Base-by-base conservation (phyloP, 2,329 filamentous ascomycete genomes). In the Ophiostoma novo-ulmi region DNA sequence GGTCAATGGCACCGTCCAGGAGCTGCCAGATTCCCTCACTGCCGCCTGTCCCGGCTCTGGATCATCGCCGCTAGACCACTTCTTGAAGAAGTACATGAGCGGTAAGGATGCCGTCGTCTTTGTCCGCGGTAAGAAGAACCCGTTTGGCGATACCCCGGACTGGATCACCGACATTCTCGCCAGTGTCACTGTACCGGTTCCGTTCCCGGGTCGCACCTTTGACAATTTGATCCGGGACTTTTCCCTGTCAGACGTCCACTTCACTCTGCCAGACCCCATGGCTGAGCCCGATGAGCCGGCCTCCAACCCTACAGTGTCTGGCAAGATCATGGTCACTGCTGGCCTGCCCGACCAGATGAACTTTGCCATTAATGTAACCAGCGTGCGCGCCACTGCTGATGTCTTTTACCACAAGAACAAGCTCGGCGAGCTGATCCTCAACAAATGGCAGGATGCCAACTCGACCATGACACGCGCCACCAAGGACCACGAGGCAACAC, bases 211-310 rank as follows among this genome's bases (percentile, higher is more conserved):
- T 5, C 88, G 89, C 71, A 89, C 89, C 0, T 89, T 97, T 75
- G 93, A 93, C 74, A 89, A 91, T 74, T 81, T 97, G 20, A 91
- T 99, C 77, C 90, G 89, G 75, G 94, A 95, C 75, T 97, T 98
- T 77, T 91, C 93, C 31, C 82, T 98, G 74, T 88, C 89, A 1
- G 87, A 97, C 77, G 92, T 96, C 58, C 88, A 96, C 76, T 97
- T 99, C 78, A 88, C 87, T 67, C 82, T 99, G 65, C 95, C 95
- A 0, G 88, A 93, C 75, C 91, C 92, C 0, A 87, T 90, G 75
- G 92, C 93, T 2, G 88, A 93, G 22, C 91, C 92, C 0, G 87
- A 85, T 71, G 87, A 89, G 13, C 91, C 92, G 0, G 87, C 89
- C 68, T 84, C 90, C 4, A 87, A 90, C 70, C 93, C 94, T 11